Base-by-base conservation (phyloP, 768 basidiomycete species). In the Tylopilus sp. region DNA sequence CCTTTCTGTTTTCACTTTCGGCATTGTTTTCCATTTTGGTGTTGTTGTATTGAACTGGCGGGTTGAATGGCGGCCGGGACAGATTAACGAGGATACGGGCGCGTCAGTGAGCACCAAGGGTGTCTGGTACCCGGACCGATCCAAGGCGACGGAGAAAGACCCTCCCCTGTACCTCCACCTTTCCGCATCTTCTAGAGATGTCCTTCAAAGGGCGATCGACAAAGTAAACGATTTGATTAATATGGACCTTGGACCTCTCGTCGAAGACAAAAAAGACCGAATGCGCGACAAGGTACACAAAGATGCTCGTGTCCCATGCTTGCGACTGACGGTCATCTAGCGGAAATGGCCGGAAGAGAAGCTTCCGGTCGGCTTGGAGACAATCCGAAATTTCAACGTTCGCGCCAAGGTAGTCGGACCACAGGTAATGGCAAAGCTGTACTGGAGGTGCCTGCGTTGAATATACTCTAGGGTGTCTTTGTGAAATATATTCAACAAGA, bases 341-440 rank as follows among this genome's bases (percentile, higher is more conserved):
- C 80, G 92, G 50, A 97, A 96, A 83, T 98, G 96, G 96, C 94
- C 95, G 2, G 96, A 98, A 69, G 94, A 95, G 71, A 98, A 97
- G 71, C 73, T 98, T 10, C 86, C 85, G 0, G 91, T 99, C 36
- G 87, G 85, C 4, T 68, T 99, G 48, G 95, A 98, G 16, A 86
- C 85, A 48, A 83, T 98, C 61, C 81, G 96, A 46, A 98, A 98
- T 71, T 99, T 99, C 73, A 98, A 99, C 70, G 87, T 99, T 45
- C 80, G 96, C 51, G 96, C 96, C 22, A 99, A 99, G 71, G 93
- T 98, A 19, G 96, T 98, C 26, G 96, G 96, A 14, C 96, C 96
- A 13, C 85, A 84, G 57, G 93, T 94, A 70, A 53, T 83, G 77
- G 12, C 16, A 2, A 26, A 33, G 16, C 14, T 12, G 12, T 22